Evolutionary conservation across 2,329 filamentous ascomycete species (phyloP).

Genomic region (Cladosporium austrohemisphaericum): DNA sequence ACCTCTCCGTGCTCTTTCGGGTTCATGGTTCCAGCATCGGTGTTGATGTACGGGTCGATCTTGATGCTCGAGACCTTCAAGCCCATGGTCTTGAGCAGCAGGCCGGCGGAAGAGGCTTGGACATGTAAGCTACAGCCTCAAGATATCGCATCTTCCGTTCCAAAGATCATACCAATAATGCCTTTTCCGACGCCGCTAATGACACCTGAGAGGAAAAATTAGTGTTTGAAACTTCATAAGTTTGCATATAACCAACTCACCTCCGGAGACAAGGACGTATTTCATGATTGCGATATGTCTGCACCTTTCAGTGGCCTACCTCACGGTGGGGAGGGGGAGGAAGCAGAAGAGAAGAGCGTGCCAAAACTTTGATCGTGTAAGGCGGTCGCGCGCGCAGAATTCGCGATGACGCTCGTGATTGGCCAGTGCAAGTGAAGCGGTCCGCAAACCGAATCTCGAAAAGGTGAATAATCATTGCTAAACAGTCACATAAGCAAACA

Average conservation of each 20-base stretch:
- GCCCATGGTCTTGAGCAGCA: constrained; percentile 75
- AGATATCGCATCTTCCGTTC: constrained; percentile 1
- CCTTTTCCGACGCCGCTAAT: constrained; percentile 62
- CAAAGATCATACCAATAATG: constrained; percentile 51
- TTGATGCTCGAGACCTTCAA: constrained; percentile 70
- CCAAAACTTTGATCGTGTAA: constrained; percentile 12
- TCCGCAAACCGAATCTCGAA: neutral
- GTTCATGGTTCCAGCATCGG: constrained; percentile 71
- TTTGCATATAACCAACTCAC: constrained; percentile 44
- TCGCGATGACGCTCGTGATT: constrained; percentile 6
- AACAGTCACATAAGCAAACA: neutral
- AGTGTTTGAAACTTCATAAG: neutral
- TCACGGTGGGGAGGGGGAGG: constrained; percentile 41
- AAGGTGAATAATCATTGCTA: neutral
- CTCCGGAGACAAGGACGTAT: constrained; percentile 77
- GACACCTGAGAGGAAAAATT: constrained; percentile 39
- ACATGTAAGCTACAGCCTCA: constrained; percentile 21
- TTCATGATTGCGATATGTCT: constrained; percentile 58
- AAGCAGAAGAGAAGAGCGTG: constrained; percentile 27
- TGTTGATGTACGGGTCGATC: constrained; percentile 70
- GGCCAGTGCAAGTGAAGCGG: neutral
- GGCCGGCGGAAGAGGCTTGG: constrained; percentile 64
- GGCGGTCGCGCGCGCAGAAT: constrained; percentile 10
- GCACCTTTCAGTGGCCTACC: constrained; percentile 38
- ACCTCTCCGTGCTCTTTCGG: constrained; percentile 78